Evolutionary conservation across 1,139 yeast genomes (phyloP).

Genomic region (Saccharomyces pastorianus): DNA sequence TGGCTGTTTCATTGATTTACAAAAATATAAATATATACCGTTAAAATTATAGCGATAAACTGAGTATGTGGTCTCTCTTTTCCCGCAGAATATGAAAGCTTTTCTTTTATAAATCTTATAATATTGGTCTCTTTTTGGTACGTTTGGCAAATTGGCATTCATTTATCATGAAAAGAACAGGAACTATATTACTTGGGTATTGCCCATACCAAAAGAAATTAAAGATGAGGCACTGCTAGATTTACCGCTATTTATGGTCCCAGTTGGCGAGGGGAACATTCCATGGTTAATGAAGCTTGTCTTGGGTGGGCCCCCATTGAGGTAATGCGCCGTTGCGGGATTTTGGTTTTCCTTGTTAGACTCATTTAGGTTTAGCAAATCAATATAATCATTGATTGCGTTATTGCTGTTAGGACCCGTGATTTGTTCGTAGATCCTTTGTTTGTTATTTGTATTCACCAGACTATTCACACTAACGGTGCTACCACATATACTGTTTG

Average conservation of each 20-base stretch:
- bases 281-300: constrained; percentile 23
- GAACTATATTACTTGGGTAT: not conserved
- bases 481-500: constrained; percentile 11
- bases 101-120: not conserved
- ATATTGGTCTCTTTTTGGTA: not conserved
- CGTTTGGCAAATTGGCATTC: not conserved
- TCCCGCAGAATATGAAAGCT: not conserved
- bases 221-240: constrained; percentile 20
- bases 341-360: constrained; percentile 12
- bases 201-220: constrained; percentile 12
- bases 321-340: constrained; percentile 8
- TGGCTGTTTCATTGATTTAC: no score
- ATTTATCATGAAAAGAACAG: not conserved
- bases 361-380: not conserved
- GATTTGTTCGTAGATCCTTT: constrained; percentile 5
- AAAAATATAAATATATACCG: not conserved
- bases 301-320: constrained; percentile 16
- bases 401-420: constrained; percentile 4
- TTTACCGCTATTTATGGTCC: constrained; percentile 11
- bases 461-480: constrained; percentile 17
- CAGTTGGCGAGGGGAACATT: constrained; percentile 17
- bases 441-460: constrained; percentile 8
- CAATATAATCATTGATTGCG: constrained; percentile 2
- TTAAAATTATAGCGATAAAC: no score
- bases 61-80: not conserved